Evolutionary conservation across 2,329 filamentous ascomycete genomes (phyloP), one percentile per base, ranked within the genome.

Genomic region (Tolypocladium nubicola): DNA sequence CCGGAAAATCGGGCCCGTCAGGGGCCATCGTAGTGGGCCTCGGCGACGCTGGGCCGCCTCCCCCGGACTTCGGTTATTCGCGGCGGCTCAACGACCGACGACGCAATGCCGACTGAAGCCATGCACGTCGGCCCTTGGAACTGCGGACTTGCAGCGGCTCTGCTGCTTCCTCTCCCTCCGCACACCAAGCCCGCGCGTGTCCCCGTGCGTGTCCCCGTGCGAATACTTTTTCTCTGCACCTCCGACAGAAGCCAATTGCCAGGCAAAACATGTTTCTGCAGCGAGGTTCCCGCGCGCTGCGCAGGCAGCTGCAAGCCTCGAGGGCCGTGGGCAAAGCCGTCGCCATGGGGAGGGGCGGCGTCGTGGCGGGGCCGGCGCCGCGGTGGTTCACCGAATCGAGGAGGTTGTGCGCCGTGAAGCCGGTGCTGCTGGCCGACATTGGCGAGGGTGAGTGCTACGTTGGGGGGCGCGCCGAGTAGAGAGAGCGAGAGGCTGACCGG

Each of bases 341-440:
- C 56, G 63, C 68, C 60, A 60, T 66, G 60, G 62, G 63, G 64
- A 35, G 49, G 40, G 56, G 30, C 52, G 65, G 62, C 56, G 60
- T 60, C 59, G 63, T 66, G 61, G 67, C 62, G 53, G 65, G 66
- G 54, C 63, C 66, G 58, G 61, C 69, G 56, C 63, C 70, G 35
- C 75, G 78, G 64, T 75, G 73, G 59, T 82, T 84, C 65, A 79
- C 82, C 60, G 75, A 76, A 49, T 78, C 80, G 21, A 71, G 73
- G 61, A 71, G 68, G 19, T 64, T 81, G 52, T 75, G 74, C 54
- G 82, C 79, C 1, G 79, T 94, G 52, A 93, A 93, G 74, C 89
- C 90, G 1, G 91, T 94, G 59, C 67, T 93, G 45, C 74, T 95
- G 59, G 89, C 90, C 61, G 90, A 95, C 68, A 94, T 95, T 72